phyloP scores from a whole-genome alignment of 2,329 filamentous ascomycete genomes.

The Exophiala sp. region DNA sequence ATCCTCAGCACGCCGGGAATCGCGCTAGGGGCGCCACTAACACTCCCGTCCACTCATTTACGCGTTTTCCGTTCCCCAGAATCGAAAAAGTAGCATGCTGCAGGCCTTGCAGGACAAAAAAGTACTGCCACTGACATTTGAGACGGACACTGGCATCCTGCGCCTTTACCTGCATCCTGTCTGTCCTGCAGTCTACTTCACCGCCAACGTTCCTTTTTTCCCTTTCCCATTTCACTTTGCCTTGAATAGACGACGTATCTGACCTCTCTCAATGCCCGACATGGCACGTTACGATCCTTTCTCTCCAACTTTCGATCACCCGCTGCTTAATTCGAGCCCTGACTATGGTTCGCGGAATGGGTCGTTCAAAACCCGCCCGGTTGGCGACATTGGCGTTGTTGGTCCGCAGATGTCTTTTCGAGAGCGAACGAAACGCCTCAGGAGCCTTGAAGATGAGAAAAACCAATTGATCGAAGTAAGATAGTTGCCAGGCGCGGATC shows the following conservation, averaged over 20 bases:
- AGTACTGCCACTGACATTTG: conserved; percentile 2
- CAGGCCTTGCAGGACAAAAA: conserved; percentile 7
- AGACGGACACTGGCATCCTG: conserved; percentile 9
- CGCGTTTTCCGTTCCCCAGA: conserved; percentile 9
- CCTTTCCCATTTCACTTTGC: neutral
- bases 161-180: conserved; percentile 4
- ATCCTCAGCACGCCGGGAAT: too few species aligned
- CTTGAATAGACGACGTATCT: neutral
- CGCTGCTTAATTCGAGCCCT: conserved; percentile 28
- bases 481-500: too few species aligned
- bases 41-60: conserved; percentile 2
- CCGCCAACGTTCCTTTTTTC: conserved; percentile 12
- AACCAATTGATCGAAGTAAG: conserved; percentile 45
- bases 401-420: conserved; percentile 21
- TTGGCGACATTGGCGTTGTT: conserved; percentile 18
- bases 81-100: conserved; percentile 1
- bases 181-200: conserved; percentile 4
- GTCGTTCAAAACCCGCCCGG: conserved; percentile 21
- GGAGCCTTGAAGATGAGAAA: conserved; percentile 42
- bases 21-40: conserved; percentile 2
- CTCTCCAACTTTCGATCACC: conserved; percentile 27
- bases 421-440: conserved; percentile 42
- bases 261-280: conserved; percentile 24
- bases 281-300: conserved; percentile 30
- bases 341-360: conserved; percentile 25